Base-by-base conservation (phyloP, 1,284 basidiomycete species). In the Pterulicium gracile region DNA sequence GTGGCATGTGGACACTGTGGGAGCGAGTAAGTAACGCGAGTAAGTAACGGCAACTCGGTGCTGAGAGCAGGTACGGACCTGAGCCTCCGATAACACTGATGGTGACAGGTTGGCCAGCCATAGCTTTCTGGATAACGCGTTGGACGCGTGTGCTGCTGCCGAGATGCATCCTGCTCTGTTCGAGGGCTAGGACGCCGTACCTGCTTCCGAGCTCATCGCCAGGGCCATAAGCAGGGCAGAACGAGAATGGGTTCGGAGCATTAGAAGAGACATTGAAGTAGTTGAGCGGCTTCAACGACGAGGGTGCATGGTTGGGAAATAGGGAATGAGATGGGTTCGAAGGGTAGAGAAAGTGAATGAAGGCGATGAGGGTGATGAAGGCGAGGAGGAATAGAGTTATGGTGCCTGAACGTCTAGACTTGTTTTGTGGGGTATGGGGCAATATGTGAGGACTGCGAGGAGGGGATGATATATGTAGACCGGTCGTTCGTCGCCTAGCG, bases 31-130 rank as follows among this genome's bases (percentile, higher is more conserved):
- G 24, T 24, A 17, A 34, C 46, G 44, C 21, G 47, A 39, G 36
- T 10, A 39, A 15, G 15, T 17, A 15, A n/a, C 19, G 36, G n/a
- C 7, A 39, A 39, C 5, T 39, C 7, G 10, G 27, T n/a, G n/a
- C 10, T 32, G 27, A 32, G 10, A 32, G 27, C 27, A 32, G 7
- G n/a, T 15, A 71, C 85, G 59, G 57, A 90, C 89, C 73, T 52
- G 88, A 92, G 48, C 93, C 90, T 43, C 93, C 93, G 21, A 97
- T 61, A 27, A 97, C 77, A 56, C 87, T 90, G 54, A 97, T 88
- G 7, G 92, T 95, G 19, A 96, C 77, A 3, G 92, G 90, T 51
- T 82, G 72, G 4, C 92, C 94, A 2, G 81, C 70, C 58, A 97
- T 69, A 0, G 91, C 93, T 59, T 86, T 83, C 58, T 84, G 82